These are phyloP conservation scores for Phaffia rhodozyma DNA, from an alignment of 1,284 basidiomycete genomes.

Conservation along the genomic window DNA sequence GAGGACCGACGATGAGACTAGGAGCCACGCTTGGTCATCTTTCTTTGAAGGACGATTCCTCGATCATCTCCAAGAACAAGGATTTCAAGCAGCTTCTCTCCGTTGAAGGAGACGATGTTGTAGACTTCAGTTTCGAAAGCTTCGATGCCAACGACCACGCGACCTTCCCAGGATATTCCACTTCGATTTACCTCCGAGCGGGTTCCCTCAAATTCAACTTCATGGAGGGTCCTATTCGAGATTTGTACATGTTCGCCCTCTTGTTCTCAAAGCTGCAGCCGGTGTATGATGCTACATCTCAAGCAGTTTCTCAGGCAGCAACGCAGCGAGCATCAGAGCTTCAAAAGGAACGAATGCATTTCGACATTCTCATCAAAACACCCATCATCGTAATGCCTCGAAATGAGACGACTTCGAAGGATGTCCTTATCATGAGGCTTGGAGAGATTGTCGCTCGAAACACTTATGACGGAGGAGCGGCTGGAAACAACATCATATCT, in stretches of 20 bases:
- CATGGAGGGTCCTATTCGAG: constrained; percentile 73
- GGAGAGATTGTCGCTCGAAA: constrained; percentile 85
- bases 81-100: constrained; percentile 76
- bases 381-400: constrained; percentile 86
- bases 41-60: constrained; percentile 68
- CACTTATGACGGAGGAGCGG: constrained; percentile 47
- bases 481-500: constrained; percentile 48
- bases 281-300: constrained; percentile 64
- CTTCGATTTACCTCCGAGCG: constrained; percentile 69
- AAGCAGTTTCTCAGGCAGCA: constrained; percentile 66
- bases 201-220: constrained; percentile 86
- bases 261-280: constrained; percentile 87
- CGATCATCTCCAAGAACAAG: constrained; percentile 45
- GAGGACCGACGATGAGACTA: constrained; percentile 63
- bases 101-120: constrained; percentile 91
- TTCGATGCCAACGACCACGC: constrained; percentile 53
- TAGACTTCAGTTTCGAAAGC: constrained; percentile 90
- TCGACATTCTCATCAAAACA: constrained; percentile 78
- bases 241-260: constrained; percentile 70
- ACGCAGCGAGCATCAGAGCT: constrained; percentile 82
- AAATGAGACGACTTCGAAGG: constrained; percentile 49
- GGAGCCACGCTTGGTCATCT: constrained; percentile 77
- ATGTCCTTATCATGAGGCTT: constrained; percentile 67
- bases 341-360: constrained; percentile 66
- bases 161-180: constrained; percentile 71